A percentile compares a stretch with the other conserved stretches of the same genome.
These are phyloP conservation scores for Thalassiosira pacifica DNA, from an alignment of 352 stramenopile species.

Conservation along the genomic window DNA sequence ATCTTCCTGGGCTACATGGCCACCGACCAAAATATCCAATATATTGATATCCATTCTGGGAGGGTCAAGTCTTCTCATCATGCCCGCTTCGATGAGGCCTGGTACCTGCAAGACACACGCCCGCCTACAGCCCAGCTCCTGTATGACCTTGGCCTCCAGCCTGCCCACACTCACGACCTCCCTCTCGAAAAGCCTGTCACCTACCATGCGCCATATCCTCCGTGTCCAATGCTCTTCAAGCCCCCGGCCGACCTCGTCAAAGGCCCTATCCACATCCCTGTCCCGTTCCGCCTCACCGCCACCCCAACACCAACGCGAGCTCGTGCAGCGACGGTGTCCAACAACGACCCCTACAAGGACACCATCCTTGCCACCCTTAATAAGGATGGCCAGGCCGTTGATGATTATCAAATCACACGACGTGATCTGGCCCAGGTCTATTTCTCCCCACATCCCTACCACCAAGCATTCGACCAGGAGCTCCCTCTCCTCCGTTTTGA, in stretches of 20 bases:
- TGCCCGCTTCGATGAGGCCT: slow-evolving; percentile 19
- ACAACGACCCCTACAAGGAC: slow-evolving; percentile 1
- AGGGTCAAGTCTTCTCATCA: slow-evolving; percentile 10
- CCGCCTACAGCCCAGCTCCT: slow-evolving; percentile 26
- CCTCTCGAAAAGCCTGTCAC: not conserved
- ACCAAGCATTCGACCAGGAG: slow-evolving; percentile 29
- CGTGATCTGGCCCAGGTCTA: slow-evolving; percentile 27
- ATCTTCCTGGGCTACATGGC: slow-evolving; percentile 20
- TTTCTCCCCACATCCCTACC: slow-evolving; percentile 17
- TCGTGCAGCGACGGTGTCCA: not conserved
- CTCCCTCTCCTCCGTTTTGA: slow-evolving; percentile 6
- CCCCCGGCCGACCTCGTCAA: not conserved
- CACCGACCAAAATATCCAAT: slow-evolving; percentile 22
- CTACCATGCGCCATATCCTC: not conserved
- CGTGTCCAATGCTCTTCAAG: not conserved
- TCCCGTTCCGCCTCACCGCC: not conserved
- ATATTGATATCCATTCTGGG: slow-evolving; percentile 17
- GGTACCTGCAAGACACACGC: slow-evolving; percentile 12
- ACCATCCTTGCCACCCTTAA: not conserved
- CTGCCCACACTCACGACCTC: not conserved
- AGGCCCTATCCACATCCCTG: not conserved
- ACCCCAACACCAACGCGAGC: not conserved
- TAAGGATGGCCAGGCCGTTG: not conserved
- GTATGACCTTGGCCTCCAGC: slow-evolving; percentile 7
- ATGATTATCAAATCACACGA: not conserved